Conservation (phyloP, 2,329 filamentous ascomycete genomes). For the Aspergillus eucalypticola region DNA sequence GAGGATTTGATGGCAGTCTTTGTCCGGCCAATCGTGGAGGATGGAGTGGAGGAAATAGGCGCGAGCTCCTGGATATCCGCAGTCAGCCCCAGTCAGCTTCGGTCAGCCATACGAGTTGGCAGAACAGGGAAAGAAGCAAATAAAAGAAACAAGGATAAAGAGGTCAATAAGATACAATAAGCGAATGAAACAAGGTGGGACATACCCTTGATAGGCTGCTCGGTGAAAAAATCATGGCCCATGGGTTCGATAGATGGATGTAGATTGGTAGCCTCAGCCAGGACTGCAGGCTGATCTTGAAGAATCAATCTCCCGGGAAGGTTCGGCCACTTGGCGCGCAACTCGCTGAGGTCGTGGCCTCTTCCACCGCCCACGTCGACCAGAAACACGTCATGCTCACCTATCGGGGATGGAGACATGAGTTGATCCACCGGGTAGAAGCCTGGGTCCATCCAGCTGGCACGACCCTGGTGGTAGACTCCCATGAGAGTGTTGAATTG, state of each 20-base stretch:
- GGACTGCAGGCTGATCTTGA: constrained; percentile 50
- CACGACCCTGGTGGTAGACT: constrained; percentile 20
- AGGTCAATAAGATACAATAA: too few relatives aligned
- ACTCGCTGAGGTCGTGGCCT: constrained; percentile 37
- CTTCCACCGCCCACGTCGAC: constrained; percentile 48
- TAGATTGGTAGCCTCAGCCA: constrained; percentile 18
- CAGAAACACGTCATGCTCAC: constrained; percentile 24
- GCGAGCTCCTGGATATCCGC: constrained; percentile 29
- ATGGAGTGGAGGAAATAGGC: constrained; percentile 17
- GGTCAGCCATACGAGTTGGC: too few relatives aligned
- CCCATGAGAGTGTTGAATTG: constrained; percentile 28
- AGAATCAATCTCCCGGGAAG: constrained; percentile 47
- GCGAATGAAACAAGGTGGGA: too few relatives aligned
- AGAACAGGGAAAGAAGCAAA: too few relatives aligned
- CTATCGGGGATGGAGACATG: neutral
- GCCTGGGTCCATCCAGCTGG: constrained; percentile 27
- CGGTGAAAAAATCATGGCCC: constrained; percentile 49
- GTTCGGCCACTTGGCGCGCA: neutral
- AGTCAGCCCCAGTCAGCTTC: too few relatives aligned
- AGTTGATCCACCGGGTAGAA: constrained; percentile 29
- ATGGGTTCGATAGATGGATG: constrained; percentile 31
- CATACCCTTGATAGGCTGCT: constrained; percentile 48
- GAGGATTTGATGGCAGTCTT: constrained; percentile 33
- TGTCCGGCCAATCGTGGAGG: constrained; percentile 34
- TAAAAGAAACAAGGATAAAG: too few relatives aligned